phyloP scores from a whole-genome alignment of 1,284 basidiomycete genomes.

The Caloboletus inedulis region DNA sequence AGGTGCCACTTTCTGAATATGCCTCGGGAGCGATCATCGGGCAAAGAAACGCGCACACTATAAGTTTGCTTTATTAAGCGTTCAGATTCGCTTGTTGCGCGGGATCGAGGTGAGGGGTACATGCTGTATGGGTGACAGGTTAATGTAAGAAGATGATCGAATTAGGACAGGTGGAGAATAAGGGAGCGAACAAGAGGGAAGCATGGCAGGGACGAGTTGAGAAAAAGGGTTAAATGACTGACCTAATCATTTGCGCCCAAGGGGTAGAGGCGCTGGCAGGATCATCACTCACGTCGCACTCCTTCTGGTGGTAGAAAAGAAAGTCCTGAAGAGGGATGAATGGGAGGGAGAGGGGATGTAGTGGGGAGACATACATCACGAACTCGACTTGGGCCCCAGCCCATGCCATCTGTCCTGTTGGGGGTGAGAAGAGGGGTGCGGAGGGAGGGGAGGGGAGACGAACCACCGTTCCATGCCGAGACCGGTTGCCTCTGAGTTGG shows the following conservation, averaged over 20 bases:
- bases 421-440: neutral
- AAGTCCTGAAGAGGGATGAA: conserved; percentile 54
- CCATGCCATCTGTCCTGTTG: conserved; percentile 74
- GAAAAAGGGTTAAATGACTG: conserved; percentile 19
- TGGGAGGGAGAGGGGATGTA: neutral
- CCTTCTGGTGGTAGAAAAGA: conserved; percentile 78
- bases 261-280: conserved; percentile 61
- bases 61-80: conserved; percentile 81
- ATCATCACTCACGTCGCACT: conserved; percentile 63
- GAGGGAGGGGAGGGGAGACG: conserved; percentile 20
- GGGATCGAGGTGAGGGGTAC: conserved; percentile 38
- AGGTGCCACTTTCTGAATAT: conserved; percentile 76
- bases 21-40: conserved; percentile 59
- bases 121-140: conserved; percentile 28
- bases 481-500: conserved; percentile 72
- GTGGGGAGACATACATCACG: conserved; percentile 54
- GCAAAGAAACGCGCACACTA: conserved; percentile 71
- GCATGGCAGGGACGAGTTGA: conserved; percentile 1
- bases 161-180: conserved; percentile 15
- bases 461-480: conserved; percentile 81
- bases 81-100: conserved; percentile 46
- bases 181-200: conserved; percentile 8
- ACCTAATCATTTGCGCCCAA: conserved; percentile 75
- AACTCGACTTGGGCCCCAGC: conserved; percentile 76
- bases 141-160: conserved; percentile 21